Evolutionary conservation across 148 eudicot genomes (phyloP).

Genomic region (Chenopodium formosanum): DNA sequence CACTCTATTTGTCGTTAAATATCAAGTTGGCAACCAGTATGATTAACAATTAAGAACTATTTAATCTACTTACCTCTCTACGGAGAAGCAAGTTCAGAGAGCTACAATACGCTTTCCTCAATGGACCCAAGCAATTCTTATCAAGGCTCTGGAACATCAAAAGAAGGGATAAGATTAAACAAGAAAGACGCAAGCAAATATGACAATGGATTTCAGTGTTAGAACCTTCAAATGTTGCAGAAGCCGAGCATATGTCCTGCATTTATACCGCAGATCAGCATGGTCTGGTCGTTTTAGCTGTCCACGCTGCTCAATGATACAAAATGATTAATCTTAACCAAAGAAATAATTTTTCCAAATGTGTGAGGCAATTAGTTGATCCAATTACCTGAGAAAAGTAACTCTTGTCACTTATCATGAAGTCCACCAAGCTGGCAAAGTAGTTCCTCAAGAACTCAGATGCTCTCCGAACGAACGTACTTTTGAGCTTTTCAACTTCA

Average conservation of each 20-base stretch:
- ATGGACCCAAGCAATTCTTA: conserved; percentile 66
- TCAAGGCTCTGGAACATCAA: conserved; percentile 70
- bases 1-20: background rate
- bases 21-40: background rate
- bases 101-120: conserved; percentile 90
- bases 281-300: conserved; percentile 96
- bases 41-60: background rate
- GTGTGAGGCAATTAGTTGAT: conserved; percentile 10
- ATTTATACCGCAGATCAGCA: conserved; percentile 89
- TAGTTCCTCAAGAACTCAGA: conserved; percentile 85
- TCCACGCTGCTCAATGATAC: conserved; percentile 65
- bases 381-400: conserved; percentile 85
- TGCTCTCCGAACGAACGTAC: conserved; percentile 80
- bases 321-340: conserved; percentile 3
- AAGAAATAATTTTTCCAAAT: background rate
- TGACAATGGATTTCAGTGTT: background rate
- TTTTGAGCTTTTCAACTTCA: conserved; percentile 75
- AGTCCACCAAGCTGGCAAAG: conserved; percentile 91
- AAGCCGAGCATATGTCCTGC: conserved; percentile 97
- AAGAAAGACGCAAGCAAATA: background rate
- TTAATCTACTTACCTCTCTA: conserved; percentile 64
- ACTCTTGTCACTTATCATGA: conserved; percentile 92
- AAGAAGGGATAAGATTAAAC: conserved; percentile 8
- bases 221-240: conserved; percentile 88
- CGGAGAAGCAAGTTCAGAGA: conserved; percentile 91